Evolutionary conservation across 2,329 filamentous ascomycete genomes (phyloP), one percentile per base, ranked within the genome.

Genomic region (Neopestalotiopsis sp.): DNA sequence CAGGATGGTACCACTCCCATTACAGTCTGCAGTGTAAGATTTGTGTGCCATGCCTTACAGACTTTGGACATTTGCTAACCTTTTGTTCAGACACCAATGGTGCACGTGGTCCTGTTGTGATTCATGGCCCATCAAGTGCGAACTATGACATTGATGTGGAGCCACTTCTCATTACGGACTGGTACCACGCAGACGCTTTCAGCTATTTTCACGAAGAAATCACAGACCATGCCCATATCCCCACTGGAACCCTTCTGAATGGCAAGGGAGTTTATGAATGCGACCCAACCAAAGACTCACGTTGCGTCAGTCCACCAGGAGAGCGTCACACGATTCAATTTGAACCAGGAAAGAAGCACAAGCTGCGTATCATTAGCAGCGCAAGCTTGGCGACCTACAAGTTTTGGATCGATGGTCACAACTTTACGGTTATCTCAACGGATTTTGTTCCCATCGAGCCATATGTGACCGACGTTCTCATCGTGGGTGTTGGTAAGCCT

Each of bases 1-100:
- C 76, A 7, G 73, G 75, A 14, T 80, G 78, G 78, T 76, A 71
- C 58, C 71, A 45, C 12, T 57, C 57, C 24, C 53, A 57, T 2
- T 5, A 61, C 58, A 28, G 20, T 34, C 20, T 61, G 4, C 58
- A 61, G 28, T 56, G 49, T 56, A 56, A 56, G 49, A 28, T 28
- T 28, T 28, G 24, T 28, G 24, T 28, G 24, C 24, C 24, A 28
- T n/a, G 49, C 49, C 7, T 56, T 9, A 56, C 3, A 24, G 17
- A 7, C 20, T 56, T 14, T 17, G 20, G 20, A 1, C 6, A 24
- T 24, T 2, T 14, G 20, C 49, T 56, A 3, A 56, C 7, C 14
- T 24, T 5, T 56, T 14, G 6, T 20, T 12, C 49, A 56, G 20
- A 61, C 9, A 34, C 14, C n/a, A 34, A 61, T 34, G 58, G 58